A percentile compares a stretch with the other conserved stretches of the same genome.
Conservation (phyloP, 306 rosid genomes). For the Trifolium subterraneum region DNA sequence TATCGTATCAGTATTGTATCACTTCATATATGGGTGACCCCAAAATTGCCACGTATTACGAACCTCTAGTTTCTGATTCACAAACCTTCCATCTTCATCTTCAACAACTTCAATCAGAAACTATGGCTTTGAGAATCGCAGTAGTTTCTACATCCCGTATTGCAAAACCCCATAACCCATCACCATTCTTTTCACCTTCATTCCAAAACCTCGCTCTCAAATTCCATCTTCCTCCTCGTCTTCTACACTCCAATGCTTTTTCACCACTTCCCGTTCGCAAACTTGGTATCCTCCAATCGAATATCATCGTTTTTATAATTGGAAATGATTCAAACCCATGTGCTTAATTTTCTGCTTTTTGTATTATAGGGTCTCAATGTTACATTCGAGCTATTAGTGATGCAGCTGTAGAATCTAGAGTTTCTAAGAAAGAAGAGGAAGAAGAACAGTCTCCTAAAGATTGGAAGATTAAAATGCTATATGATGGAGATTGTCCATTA, state of each 20-base stretch:
- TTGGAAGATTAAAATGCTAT: slow-evolving; percentile 97
- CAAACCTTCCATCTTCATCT: not conserved
- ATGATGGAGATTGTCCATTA: slow-evolving; percentile 90
- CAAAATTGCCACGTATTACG: slow-evolving; percentile 37
- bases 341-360: no score
- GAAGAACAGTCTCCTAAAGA: slow-evolving; percentile 51
- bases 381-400: slow-evolving; percentile 64
- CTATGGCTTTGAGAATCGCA: slow-evolving; percentile 68
- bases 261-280: slow-evolving; percentile 33
- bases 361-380: no score
- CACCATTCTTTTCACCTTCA: slow-evolving; percentile 43
- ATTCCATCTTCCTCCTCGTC: slow-evolving; percentile 26
- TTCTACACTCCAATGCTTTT: slow-evolving; percentile 39
- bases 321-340: no score
- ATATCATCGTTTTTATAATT: no score
- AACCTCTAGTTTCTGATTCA: no score
- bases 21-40: slow-evolving; percentile 34
- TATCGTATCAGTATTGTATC: no score
- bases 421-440: slow-evolving; percentile 56
- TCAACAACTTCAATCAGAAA: not conserved
- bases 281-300: slow-evolving; percentile 44
- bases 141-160: slow-evolving; percentile 46
- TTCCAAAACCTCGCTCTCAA: slow-evolving; percentile 38
- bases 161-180: slow-evolving; percentile 44
- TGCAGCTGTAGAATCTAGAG: slow-evolving; percentile 43